Base-by-base conservation (phyloP, 352 stramenopile species). In the Phytophthora litchii region DNA sequence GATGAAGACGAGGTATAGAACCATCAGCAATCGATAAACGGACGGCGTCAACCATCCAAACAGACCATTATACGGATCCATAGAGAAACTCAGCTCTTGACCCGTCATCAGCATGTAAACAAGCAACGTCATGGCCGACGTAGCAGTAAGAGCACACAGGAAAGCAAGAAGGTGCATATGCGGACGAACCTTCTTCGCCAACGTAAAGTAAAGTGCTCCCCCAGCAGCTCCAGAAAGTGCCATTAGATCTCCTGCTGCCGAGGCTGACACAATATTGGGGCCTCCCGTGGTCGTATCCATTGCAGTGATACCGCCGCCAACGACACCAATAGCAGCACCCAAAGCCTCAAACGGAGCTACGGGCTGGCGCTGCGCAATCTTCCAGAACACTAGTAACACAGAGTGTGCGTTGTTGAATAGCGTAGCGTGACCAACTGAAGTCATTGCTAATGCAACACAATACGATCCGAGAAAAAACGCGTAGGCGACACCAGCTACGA, bases 361-460 rank as follows among this genome's bases (percentile, higher is more conserved):
- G 4, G 71, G 65, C n/a, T 89, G 67, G 0, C 81, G 77, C 7
- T 80, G 49, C 11, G 78, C 49, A 8, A 92, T 64, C 57, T 92
- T 92, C 35, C 82, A 80, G 25, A 91, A 68, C 31, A 94, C 86
- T 17, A 94, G 71, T 29, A 94, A 54, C 31, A 89, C 71, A 44
- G 86, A 94, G 68, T 94, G 86, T 11, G 80, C 67, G 50, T 94
- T 94, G 64, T 89, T 92, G 53, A 94, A 92, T 7, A 94, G 70
- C 17, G 84, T 92, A 11, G 83, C 86, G 60, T 94, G 86, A 47
- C 83, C 82, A 35, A 94, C 80, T 7, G 86, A 94, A 14, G 86
- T 94, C 31, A 79, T 62, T 17, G 72, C 74, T 16, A 94, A 65
- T 31, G 86, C 80, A 25, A 80, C 74, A 2, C 88, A 75, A 54